phyloP scores from a whole-genome alignment of 371 early-diverging fungal genomes.

The Rhizomucor pusillus region DNA sequence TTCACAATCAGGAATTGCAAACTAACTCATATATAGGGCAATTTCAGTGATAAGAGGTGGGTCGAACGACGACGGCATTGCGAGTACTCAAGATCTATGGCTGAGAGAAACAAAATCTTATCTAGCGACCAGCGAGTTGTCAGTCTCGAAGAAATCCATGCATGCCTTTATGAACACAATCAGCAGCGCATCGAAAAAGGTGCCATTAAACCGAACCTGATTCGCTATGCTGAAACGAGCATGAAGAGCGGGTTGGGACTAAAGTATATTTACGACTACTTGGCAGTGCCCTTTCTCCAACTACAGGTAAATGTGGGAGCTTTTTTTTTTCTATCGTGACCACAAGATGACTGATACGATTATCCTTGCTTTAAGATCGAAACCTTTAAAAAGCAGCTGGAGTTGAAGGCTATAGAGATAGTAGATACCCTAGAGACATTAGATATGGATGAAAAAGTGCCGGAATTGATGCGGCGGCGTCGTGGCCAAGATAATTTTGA shows the following conservation, averaged over 20 bases:
- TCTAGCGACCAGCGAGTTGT: constrained; percentile 27
- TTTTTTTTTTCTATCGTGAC: not conserved
- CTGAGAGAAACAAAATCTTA: not conserved
- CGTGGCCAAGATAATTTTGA: constrained; percentile 43
- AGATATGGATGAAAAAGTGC: constrained; percentile 33
- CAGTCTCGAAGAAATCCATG: constrained; percentile 35
- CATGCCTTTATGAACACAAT: constrained; percentile 41
- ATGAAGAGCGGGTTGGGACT: constrained; percentile 63
- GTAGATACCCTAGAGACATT: constrained; percentile 35
- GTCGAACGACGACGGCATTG: not conserved
- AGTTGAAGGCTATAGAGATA: constrained; percentile 52
- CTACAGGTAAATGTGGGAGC: constrained; percentile 42
- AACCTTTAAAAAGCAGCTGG: constrained; percentile 55
- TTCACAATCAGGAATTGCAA: not conserved
- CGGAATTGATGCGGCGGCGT: constrained; percentile 33
- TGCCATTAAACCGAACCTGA: constrained; percentile 52
- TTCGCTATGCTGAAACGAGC: constrained; percentile 61
- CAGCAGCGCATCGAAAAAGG: constrained; percentile 39
- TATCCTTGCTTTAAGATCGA: constrained; percentile 43
- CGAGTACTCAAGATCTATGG: not conserved
- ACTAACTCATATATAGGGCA: constrained; percentile 28
- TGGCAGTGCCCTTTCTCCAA: constrained; percentile 64
- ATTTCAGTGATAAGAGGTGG: constrained; percentile 49
- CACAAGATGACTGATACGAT: not conserved
- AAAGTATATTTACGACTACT: constrained; percentile 58